A percentile compares a stretch with the other conserved stretches of the same genome.
phyloP scores from a whole-genome alignment of 1,139 yeast species.

The Kodamaea derodonti region DNA sequence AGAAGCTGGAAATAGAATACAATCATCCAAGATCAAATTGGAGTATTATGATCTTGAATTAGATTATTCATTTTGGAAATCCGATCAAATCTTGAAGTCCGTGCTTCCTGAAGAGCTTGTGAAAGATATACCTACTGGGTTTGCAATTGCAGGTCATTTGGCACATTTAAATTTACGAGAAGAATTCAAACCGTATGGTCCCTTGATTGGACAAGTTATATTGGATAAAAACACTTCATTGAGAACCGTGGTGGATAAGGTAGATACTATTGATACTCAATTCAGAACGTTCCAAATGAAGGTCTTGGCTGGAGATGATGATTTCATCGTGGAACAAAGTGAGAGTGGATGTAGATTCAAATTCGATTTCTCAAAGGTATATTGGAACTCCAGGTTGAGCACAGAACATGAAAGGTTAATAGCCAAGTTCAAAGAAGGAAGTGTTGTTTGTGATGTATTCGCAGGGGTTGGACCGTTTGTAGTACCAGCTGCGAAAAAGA shows the following conservation, averaged over 20 bases:
- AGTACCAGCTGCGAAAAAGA: constrained; percentile 88
- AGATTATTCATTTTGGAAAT: constrained; percentile 78
- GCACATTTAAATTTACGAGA: constrained; percentile 88
- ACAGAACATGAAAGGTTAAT: constrained; percentile 90
- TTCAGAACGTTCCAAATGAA: constrained; percentile 94
- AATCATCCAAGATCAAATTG: constrained; percentile 44
- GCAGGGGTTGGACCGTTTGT: constrained; percentile 99
- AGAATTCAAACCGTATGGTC: constrained; percentile 79
- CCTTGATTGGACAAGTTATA: constrained; percentile 83
- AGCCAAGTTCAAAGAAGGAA: constrained; percentile 52
- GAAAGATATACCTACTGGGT: constrained; percentile 83
- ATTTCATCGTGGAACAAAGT: constrained; percentile 76
- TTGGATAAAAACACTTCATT: constrained; percentile 79
- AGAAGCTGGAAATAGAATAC: constrained; percentile 40
- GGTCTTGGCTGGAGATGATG: constrained; percentile 76
- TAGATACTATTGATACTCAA: constrained; percentile 79
- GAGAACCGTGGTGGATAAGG: constrained; percentile 90
- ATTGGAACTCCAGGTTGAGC: constrained; percentile 95
- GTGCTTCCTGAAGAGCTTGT: constrained; percentile 69
- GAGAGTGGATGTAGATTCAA: constrained; percentile 84
- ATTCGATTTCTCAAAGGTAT: constrained; percentile 89
- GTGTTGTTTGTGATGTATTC: constrained; percentile 89
- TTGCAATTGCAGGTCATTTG: constrained; percentile 91
- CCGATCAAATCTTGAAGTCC: constrained; percentile 78
- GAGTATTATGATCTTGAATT: constrained; percentile 54